Evolutionary conservation across 1,284 basidiomycete species (phyloP).

Genomic region (Rhodofomes roseus): DNA sequence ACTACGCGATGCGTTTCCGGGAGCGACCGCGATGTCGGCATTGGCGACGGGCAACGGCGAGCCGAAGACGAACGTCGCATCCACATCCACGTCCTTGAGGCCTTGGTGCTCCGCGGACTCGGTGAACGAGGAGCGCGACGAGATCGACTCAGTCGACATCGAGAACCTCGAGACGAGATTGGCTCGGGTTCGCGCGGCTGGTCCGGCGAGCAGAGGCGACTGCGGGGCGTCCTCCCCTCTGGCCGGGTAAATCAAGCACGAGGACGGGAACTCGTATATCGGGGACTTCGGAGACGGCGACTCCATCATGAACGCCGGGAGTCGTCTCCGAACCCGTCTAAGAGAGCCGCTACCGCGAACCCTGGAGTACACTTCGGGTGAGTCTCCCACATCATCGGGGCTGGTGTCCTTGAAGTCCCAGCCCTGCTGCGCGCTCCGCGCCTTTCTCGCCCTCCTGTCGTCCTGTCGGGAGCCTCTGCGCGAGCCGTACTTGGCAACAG

Average conservation of each 20-base stretch:
- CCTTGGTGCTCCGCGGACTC: neutral
- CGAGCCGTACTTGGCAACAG: neutral
- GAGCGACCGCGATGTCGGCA: neutral
- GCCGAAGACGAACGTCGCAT: slow-evolving; percentile 7
- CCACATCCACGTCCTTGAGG: neutral
- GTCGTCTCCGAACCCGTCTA: neutral
- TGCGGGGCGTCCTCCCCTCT: neutral
- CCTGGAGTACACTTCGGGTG: neutral
- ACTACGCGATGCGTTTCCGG: neutral
- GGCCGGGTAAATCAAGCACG: slow-evolving; percentile 15
- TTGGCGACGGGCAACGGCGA: neutral
- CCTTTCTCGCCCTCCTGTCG: neutral
- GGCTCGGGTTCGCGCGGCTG: neutral
- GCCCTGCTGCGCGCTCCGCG: neutral
- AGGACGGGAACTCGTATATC: slow-evolving; percentile 19
- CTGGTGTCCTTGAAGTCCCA: neutral
- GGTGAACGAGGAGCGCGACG: slow-evolving; percentile 6
- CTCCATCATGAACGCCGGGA: neutral
- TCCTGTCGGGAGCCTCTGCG: slow-evolving; percentile 1
- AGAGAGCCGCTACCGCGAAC: neutral
- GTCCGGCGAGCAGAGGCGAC: neutral
- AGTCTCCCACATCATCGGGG: neutral
- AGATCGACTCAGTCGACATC: neutral
- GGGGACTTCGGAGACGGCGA: slow-evolving; percentile 12
- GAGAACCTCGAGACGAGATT: neutral